Conservation (phyloP, 176 grass and related monocot species). For the Aegilops umbellulata region DNA sequence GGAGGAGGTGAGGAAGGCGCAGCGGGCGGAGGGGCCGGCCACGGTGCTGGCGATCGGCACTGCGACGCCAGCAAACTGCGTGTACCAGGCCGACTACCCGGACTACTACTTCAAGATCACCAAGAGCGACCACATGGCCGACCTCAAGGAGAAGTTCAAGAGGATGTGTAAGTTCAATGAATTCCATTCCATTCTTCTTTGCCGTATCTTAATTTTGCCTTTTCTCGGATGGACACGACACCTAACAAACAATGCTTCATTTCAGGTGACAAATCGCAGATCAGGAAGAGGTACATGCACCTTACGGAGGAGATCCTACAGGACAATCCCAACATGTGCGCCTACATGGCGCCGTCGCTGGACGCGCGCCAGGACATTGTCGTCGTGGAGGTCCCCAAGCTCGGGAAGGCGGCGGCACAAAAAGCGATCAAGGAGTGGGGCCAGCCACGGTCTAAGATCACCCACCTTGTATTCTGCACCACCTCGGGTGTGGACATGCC, state of each 20-base stretch:
- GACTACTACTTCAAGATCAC: slow-evolving; percentile 77
- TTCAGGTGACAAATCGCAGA: slow-evolving; percentile 73
- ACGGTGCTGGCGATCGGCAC: slow-evolving; percentile 46
- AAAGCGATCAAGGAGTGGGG: not conserved
- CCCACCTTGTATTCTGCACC: not conserved
- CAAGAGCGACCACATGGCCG: not conserved
- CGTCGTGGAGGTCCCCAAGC: slow-evolving; percentile 41
- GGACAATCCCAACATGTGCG: not conserved
- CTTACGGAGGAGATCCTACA: not conserved
- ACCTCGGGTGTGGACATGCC: slow-evolving; percentile 50
- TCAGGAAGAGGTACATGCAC: not conserved
- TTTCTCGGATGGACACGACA: not conserved
- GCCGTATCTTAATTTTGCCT: not conserved
- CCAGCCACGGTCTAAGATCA: not conserved
- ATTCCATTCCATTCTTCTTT: slow-evolving; percentile 34
- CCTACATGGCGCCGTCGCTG: slow-evolving; percentile 71
- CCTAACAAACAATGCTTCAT: not conserved
- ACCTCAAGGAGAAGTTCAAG: not conserved
- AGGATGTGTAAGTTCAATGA: not conserved
- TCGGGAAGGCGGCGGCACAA: not conserved
- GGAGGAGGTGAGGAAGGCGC: slow-evolving; percentile 62
- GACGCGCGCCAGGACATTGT: slow-evolving; percentile 85
- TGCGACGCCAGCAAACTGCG: slow-evolving; percentile 68
- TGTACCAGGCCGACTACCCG: slow-evolving; percentile 19
- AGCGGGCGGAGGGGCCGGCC: not conserved